A percentile compares a stretch with the other conserved stretches of the same genome.
phyloP scores from a whole-genome alignment of 2,329 filamentous ascomycete species.

The Aspergillus terreus region DNA sequence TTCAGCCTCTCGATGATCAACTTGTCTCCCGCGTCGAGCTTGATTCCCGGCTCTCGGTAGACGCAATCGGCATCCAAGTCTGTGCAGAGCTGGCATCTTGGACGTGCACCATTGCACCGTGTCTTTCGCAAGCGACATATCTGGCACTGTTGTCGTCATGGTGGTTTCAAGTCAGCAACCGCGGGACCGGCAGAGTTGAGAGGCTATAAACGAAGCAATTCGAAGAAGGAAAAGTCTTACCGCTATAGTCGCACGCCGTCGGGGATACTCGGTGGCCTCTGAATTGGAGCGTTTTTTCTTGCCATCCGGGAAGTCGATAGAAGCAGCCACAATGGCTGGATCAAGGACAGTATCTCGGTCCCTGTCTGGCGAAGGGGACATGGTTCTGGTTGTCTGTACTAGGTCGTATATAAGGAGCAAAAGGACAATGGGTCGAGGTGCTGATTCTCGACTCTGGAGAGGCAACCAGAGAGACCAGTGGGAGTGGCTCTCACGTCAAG shows the following conservation, averaged over 20 bases:
- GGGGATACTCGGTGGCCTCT: constrained; percentile 29
- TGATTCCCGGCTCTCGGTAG: constrained; percentile 81
- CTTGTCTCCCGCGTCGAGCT: constrained; percentile 82
- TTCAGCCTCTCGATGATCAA: constrained; percentile 74
- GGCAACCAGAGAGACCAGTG: not conserved
- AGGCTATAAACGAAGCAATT: not conserved
- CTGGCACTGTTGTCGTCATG: constrained; percentile 58
- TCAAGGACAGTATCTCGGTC: constrained; percentile 13
- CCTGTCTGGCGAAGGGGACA: constrained; percentile 20
- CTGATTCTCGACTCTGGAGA: not conserved
- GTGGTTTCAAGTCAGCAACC: not conserved
- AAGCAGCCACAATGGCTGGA: constrained; percentile 2
- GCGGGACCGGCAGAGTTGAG: constrained; percentile 2
- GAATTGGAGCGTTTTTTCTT: constrained; percentile 29
- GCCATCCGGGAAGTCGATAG: constrained; percentile 13
- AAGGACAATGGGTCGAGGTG: not conserved
- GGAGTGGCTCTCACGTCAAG: not conserved
- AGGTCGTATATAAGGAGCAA: not conserved
- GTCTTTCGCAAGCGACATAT: constrained; percentile 78
- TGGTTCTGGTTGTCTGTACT: constrained; percentile 2
- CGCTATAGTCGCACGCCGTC: constrained; percentile 32
- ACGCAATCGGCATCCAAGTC: constrained; percentile 79
- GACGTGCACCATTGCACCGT: constrained; percentile 72
- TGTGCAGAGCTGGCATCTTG: constrained; percentile 79
- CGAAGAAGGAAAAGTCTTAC: constrained; percentile 17